phyloP scores from a whole-genome alignment of 805 yeast genomes.

The Maudiozyma pseudohumilis region DNA sequence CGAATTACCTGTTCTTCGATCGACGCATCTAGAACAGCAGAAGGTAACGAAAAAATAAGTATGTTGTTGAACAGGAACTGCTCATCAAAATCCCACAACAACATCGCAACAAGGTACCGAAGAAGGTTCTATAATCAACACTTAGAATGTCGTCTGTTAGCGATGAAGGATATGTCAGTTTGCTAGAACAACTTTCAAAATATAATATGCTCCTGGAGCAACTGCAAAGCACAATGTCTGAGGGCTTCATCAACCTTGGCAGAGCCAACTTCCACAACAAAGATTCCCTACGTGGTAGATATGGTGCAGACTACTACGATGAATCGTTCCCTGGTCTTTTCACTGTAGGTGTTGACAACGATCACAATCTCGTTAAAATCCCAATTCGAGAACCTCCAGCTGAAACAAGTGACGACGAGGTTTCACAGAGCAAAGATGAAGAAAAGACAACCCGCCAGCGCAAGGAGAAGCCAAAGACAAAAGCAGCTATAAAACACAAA shows the following conservation, averaged over 20 bases:
- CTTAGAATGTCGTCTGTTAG: no score
- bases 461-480: background rate
- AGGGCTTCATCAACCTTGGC: constrained; percentile 21
- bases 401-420: constrained; percentile 1
- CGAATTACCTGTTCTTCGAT: no score
- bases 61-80: no score
- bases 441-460: constrained; percentile 3
- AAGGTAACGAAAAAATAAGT: no score
- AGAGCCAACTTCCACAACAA: constrained; percentile 28
- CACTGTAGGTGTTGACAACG: constrained; percentile 5
- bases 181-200: constrained; percentile 14
- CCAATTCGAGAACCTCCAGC: no score
- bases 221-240: constrained; percentile 16
- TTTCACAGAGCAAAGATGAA: constrained; percentile 2
- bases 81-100: no score
- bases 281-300: constrained; percentile 23
- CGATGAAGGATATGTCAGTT: constrained; percentile 5
- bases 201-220: constrained; percentile 25
- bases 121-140: no score
- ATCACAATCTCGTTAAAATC: background rate
- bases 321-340: constrained; percentile 20
- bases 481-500: constrained; percentile 3
- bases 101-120: no score
- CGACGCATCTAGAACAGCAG: no score
- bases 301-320: constrained; percentile 29